Percentiles rank a stretch among this genome's conserved stretches.
phyloP scores from a whole-genome alignment of 305 asterid species.

The Fraxinus platypoda region DNA sequence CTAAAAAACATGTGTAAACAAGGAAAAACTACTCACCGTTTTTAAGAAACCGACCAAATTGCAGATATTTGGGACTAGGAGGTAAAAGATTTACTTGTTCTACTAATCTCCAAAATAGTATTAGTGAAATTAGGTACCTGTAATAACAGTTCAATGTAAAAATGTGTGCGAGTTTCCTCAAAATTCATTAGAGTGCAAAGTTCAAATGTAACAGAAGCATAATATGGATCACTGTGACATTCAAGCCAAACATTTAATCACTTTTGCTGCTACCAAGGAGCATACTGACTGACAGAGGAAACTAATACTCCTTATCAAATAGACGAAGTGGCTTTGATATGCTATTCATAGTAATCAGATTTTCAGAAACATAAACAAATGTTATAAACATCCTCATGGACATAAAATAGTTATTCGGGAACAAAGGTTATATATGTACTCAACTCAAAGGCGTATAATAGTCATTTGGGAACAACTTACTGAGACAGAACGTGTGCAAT shows the following conservation, averaged over 20 bases:
- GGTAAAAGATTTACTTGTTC: conserved; percentile 66
- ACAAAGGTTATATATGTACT: background rate
- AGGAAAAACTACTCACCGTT: conserved; percentile 45
- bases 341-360: background rate
- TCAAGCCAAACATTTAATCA: background rate
- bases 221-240: background rate
- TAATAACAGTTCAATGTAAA: conserved; percentile 15
- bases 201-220: background rate
- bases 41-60: conserved; percentile 66
- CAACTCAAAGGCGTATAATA: background rate
- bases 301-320: background rate
- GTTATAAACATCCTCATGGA: background rate
- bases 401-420: background rate
- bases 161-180: background rate
- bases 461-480: conserved; percentile 37
- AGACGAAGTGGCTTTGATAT: background rate
- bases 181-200: background rate
- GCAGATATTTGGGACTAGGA: conserved; percentile 54
- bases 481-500: conserved; percentile 72
- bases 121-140: conserved; percentile 70
- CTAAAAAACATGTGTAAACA: background rate
- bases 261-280: background rate
- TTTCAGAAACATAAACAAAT: background rate
- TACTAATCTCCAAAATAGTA: conserved; percentile 62
- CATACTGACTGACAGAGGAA: background rate